Base-by-base conservation (phyloP, 352 stramenopile species). In the Halophytophthora batemanensis region DNA sequence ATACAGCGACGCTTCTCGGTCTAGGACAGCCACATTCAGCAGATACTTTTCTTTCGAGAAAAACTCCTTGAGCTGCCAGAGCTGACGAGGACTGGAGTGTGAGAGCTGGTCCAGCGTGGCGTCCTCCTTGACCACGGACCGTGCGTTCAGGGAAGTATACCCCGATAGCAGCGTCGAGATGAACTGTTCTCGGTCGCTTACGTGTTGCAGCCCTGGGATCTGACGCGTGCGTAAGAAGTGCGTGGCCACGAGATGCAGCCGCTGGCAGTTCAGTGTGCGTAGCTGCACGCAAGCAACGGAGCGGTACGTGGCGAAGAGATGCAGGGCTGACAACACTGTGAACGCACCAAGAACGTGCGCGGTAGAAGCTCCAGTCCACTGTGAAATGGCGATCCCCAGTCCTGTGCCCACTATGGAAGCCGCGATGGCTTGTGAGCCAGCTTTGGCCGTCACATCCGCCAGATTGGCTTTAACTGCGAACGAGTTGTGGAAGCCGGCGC, bases 391-490 rank as follows among this genome's bases (percentile, higher is more conserved):
- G 41, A 90, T 90, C 17, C 76, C 78, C 2, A 90, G 56, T 2
- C 73, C 76, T 0, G 78, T 90, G 23, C 78, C 76, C 21, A 86
- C 61, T 22, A 98, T 85, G 33, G 84, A 97, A n/a, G 94, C 90
- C 17, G 93, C 70, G 48, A 98, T 98, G 19, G 71, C 80, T 71
- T 99, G 96, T 6, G 89, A 97, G 7, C 94, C 95, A 19, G 90
- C 74, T 65, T 98, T 98, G 40, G 92, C 96, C 12, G 96, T 99
- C 19, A 99, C 78, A 72, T 99, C 96, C 5, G 90, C 95, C 25
- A 99, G 74, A 72, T 98, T 98, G 45, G 91, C 81, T 36, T 62
- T 60, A 23, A 80, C 66, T 17, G 89, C 77, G 21, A 98, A 90
- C 34, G 91, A 92, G 61, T 97, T 95, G 71, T 99, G 95, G 51